These are phyloP conservation scores for Thinopyrum elongatum DNA, from an alignment of 176 grass and related monocot genomes.

Conservation along the genomic window DNA sequence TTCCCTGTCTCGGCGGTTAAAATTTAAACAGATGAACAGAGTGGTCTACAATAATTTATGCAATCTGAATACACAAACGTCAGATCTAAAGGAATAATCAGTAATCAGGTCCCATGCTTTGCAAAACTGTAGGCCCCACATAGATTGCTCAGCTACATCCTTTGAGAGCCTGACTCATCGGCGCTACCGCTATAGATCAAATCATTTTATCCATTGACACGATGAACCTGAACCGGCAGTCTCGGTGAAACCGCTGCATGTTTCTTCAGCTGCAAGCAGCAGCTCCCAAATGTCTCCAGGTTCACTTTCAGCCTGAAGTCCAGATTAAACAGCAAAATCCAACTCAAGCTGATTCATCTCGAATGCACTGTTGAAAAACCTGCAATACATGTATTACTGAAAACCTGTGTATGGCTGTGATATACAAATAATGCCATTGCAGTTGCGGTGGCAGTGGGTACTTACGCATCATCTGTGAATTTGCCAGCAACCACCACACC, in stretches of 20 bases:
- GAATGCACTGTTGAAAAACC: conserved; percentile 78
- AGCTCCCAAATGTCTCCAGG: conserved; percentile 56
- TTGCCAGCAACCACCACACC: conserved; percentile 80
- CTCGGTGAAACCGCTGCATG: conserved; percentile 43
- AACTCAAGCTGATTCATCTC: conserved; percentile 84
- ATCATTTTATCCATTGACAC: neutral
- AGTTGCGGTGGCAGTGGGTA: neutral
- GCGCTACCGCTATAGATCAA: neutral
- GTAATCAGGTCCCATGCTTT: neutral
- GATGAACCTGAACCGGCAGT: conserved; percentile 48
- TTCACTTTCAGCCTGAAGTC: conserved; percentile 85
- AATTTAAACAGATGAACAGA: neutral
- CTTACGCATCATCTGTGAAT: conserved; percentile 85
- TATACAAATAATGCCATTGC: neutral
- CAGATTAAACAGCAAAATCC: conserved; percentile 79
- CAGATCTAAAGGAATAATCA: conserved; percentile 25
- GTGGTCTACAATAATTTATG: neutral
- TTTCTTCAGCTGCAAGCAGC: conserved; percentile 77
- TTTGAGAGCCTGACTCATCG: conserved; percentile 57
- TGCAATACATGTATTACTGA: conserved; percentile 25
- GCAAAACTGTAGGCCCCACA: conserved; percentile 6
- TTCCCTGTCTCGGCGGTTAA: neutral
- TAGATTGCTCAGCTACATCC: conserved; percentile 37
- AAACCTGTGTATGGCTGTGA: neutral
- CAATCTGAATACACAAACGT: neutral